Base-by-base conservation (phyloP, 495 filamentous ascomycete species). In the Penicillium manginii region DNA sequence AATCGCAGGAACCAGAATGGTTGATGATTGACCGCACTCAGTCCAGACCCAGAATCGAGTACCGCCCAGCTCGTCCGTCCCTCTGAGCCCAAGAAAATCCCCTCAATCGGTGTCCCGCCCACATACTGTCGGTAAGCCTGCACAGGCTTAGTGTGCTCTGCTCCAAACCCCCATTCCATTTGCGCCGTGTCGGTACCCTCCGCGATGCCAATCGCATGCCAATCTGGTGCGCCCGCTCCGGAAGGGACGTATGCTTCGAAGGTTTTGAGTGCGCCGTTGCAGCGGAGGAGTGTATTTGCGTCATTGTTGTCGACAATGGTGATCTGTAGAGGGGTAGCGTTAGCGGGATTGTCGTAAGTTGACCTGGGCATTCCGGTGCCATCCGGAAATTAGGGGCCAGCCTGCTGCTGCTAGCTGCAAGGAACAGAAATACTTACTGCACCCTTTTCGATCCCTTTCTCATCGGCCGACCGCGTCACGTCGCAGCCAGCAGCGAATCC, bases 201-300 rank as follows among this genome's bases (percentile, higher is more conserved):
- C 17, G 56, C 37, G 31, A 64, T 53, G 2, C 52, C 57, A 23
- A 64, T 26, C 18, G 61, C 57, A 11, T 64, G 61, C 61, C 61
- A 64, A n/a, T 60, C 54, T 8, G 54, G 31, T 14, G 53, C 53
- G 14, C 61, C 57, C 9, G 53, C 49, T 15, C 61, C 61, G 4
- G 57, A 64, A 29, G 58, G 61, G 2, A 64, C 54, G 14, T 43
- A 42, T 2, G 57, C 61, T 54, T 64, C 57, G 15, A 60, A 50
- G 29, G 32, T 50, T 14, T 54, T 46, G n/a, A 57, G 31, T 21
- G 48, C 50, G 35, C 57, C 61, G 50, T 64, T 64, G 57, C 61
- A 64, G 58, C 61, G 61, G 11, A 64, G 43, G n/a, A 49, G 26
- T n/a, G 54, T 60, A n/a, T 53, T 57, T 19, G 37, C 14, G n/a